These are phyloP conservation scores for Debaryomyces psychrophilus DNA, from an alignment of 1,139 yeast species.

Conservation along the genomic window DNA sequence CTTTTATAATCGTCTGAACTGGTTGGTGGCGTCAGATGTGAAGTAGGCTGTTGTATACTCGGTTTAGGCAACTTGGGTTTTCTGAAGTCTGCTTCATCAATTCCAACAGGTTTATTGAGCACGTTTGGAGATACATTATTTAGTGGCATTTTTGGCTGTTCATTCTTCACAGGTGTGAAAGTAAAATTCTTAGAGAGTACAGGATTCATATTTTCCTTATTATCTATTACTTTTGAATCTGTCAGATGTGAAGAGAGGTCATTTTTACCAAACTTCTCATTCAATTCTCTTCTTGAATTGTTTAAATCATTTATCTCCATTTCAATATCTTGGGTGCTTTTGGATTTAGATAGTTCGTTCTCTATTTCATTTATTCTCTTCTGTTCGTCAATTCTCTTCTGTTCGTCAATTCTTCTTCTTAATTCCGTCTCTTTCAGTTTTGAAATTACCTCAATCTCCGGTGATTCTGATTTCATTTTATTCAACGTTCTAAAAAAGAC, in stretches of 20 bases:
- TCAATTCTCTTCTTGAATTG: conserved; percentile 4
- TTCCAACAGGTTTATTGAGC: conserved; percentile 13
- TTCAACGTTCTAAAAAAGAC: conserved; percentile 13
- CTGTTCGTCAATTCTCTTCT: conserved; percentile 32
- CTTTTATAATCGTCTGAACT: conserved; percentile 23
- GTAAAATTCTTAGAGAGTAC: not conserved
- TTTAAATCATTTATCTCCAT: conserved; percentile 4
- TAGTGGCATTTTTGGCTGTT: conserved; percentile 17
- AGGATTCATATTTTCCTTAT: conserved; percentile 12
- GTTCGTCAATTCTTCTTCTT: conserved; percentile 32
- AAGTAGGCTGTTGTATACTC: conserved; percentile 6
- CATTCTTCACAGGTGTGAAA: not conserved
- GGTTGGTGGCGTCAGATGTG: conserved; percentile 7
- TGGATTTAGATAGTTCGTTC: conserved; percentile 10
- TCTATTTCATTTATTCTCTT: conserved; percentile 23
- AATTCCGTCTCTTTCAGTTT: conserved; percentile 31
- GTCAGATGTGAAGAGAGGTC: not conserved
- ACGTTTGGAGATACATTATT: conserved; percentile 21
- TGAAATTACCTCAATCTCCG: conserved; percentile 17
- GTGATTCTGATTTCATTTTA: conserved; percentile 12
- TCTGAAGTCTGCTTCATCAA: conserved; percentile 23
- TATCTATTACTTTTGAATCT: not conserved
- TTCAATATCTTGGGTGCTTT: conserved; percentile 5
- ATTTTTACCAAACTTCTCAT: not conserved
- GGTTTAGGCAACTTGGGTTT: conserved; percentile 29